Conservation (phyloP, 257 asterid genomes). For the Nicotiana knightiana region DNA sequence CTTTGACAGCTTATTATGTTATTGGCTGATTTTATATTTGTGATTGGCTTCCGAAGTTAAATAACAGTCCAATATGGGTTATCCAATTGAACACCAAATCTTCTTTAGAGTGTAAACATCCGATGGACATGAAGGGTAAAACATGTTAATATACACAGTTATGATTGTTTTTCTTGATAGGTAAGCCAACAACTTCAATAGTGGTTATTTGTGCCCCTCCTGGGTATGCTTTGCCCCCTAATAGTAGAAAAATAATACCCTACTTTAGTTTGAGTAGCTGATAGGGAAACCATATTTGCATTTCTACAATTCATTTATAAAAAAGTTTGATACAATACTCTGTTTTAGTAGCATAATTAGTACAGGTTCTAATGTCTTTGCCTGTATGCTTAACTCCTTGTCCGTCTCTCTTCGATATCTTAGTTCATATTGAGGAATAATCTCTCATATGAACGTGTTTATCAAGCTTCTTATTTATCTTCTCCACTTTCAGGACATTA, state of each 20-base stretch:
- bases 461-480: slow-evolving; percentile 10
- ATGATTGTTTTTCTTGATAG: background rate
- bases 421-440: background rate
- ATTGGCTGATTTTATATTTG: slow-evolving; percentile 2
- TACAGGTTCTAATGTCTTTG: background rate
- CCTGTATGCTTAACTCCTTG: background rate
- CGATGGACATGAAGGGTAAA: background rate
- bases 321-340: background rate
- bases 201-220: background rate
- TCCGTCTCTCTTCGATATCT: background rate
- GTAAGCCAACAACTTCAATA: background rate
- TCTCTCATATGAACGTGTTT: background rate
- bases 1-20: background rate
- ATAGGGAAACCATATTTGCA: background rate
- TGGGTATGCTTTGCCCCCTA: background rate
- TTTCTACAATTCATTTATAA: background rate
- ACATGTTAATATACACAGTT: background rate
- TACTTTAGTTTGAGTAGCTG: background rate
- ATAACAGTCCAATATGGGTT: background rate
- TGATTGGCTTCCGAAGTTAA: background rate
- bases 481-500: slow-evolving; percentile 45
- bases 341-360: background rate
- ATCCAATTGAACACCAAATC: background rate
- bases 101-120: background rate
- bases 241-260: background rate